Evolutionary conservation across 1,139 yeast genomes (phyloP), one percentile per base, ranked within the genome.

Genomic region (Yamadazyma dendronema): DNA sequence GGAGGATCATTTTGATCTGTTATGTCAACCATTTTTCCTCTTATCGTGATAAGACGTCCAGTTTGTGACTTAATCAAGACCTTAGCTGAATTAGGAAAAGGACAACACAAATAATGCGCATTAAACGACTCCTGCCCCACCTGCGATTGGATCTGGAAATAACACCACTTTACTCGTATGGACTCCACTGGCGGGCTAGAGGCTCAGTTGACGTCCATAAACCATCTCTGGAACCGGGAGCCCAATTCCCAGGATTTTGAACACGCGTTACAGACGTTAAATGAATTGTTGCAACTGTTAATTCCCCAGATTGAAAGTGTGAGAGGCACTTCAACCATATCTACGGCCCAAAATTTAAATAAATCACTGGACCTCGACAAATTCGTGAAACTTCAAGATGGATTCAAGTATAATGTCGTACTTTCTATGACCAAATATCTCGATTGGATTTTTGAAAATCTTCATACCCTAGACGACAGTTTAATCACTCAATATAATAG

Each of bases 361-460:
- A 9, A 7, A 31, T 12, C 16, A 24, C n/a, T 6, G 5, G 27
- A 21, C 10, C n/a, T 31, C 15, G 8, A 12, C 11, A 23, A 66
- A 36, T 77, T 79, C 43, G 42, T 69, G 6, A 49, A 48, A n/a
- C 57, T 77, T 10, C 88, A 81, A 53, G 78, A 78, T 44, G 58
- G 56, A 30, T 71, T 76, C 53, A 67, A 67, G 40, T 73, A 59
- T 50, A 81, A 81, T 43, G 40, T 81, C 5, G 67, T 72, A 0
- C 49, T 60, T 12, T 57, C 65, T 26, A 49, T 78, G 36, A 48
- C 71, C 4, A 52, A 48, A 28, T 49, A 54, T 27, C 60, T 65
- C 41, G 50, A 45, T 28, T 38, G 40, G n/a, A 31, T 57, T 3
- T 38, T 46, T 30, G 40, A 43, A 1, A 33, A 46, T 11, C 28